Base-by-base conservation (phyloP, 805 yeast species). In the Yamadazyma ubonensis region DNA sequence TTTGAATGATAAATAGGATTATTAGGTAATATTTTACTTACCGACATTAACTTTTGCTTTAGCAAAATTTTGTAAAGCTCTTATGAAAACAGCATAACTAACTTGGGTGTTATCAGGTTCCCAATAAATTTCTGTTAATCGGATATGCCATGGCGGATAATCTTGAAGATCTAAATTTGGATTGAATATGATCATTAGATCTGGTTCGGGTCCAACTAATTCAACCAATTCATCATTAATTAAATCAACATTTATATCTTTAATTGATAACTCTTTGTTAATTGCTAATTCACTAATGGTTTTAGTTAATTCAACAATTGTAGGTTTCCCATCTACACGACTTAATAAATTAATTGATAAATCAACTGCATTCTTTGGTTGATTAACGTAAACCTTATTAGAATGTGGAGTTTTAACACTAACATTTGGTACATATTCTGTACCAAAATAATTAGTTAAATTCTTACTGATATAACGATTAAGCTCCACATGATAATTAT, bases 121-220 rank as follows among this genome's bases (percentile, higher is more conserved):
- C 86, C 95, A 86, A 63, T 82, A 90, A 54, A 93, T 79, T 57
- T 93, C 99, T 5, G 89, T 78, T 38, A 95, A 74, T 46, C 99
- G 76, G 25, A 88, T 78, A 57, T 91, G 98, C 99, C 99, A 93
- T 20, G 99, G 99, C 15, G 98, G 98, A 60, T 82, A 93, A 12
- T 96, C 97, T 61, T 89, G 95, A 36, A 93, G 73, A 58, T 89
- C 95, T 47, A 93, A 70, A 9, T 73, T 71, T n/a, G 97, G 96
- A 15, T 88, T 88, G 59, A 91, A 93, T 38, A 86, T 65, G 21
- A 93, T 70, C 34, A 93, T 68, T 47, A 93, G 72, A 58, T 93
- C 99, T 0, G 99, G 98, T 58, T 93, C 99, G n/a, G 72, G 73
- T 1, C 96, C 93, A 11, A 89, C 93, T 38, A 88, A 68, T 51